Base-by-base conservation (phyloP, 352 stramenopile genomes). In the Phytophthora palmivora region DNA sequence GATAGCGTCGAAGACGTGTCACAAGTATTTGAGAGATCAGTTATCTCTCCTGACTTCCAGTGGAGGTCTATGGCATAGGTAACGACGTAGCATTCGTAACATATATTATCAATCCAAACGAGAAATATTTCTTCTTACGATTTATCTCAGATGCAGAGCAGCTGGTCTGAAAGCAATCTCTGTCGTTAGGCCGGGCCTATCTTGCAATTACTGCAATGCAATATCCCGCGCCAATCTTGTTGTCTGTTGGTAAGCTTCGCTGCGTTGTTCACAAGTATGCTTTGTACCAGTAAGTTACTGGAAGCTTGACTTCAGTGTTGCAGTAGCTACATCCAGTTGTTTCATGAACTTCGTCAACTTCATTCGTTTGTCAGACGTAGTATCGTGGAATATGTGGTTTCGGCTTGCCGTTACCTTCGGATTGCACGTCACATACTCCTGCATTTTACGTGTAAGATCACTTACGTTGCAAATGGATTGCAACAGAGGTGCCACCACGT, bases 371-470 rank as follows among this genome's bases (percentile, higher is more conserved):
- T 50, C 52, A 3, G 21, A 34, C 11, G 32, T 51, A 19, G 9
- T 63, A 3, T 76, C 62, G 18, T 48, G 28, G 19, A 75, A 75
- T 21, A 72, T 51, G 26, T 75, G 61, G 5, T n/a, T 46, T 19
- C 34, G 44, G 15, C 34, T 51, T 4, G 32, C 30, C 11, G 28
- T 16, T 11, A 69, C 56, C 4, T 61, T 63, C 12, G 52, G 67
- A 22, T 58, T 36, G n/a, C 36, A 33, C 12, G 57, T 60, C 39
- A 62, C 52, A 28, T 76, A 76, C 16, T 68, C 54, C 28, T 63
- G 61, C 66, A 74, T 63, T 30, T 48, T 58, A 16, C 60, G 54
- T 11, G 60, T 44, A 8, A 74, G 50, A 28, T 60, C 49, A 24
- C 46, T 44, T 16, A 48, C 30, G 21, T 67, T 49, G 30, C 53